Conservation (phyloP, 768 basidiomycete species). For the Mycena olivaceomarginata region DNA sequence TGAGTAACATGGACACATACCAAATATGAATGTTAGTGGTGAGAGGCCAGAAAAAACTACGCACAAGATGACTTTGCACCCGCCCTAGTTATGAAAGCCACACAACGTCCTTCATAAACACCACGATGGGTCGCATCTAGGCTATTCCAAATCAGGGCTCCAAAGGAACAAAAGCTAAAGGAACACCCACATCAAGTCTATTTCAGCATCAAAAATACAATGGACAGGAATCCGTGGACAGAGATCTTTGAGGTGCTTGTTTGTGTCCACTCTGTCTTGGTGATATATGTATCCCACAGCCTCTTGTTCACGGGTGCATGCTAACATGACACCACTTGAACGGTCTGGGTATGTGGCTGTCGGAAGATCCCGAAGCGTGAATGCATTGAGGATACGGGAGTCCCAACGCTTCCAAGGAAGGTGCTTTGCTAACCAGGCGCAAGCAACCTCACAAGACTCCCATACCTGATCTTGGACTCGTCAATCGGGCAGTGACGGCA, state of each 20-base stretch:
- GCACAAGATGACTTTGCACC: not conserved
- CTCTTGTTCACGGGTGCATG: constrained; percentile 9
- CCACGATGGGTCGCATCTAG: not conserved
- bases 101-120: not conserved
- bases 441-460: too few species aligned
- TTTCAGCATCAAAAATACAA: not conserved
- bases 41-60: not conserved
- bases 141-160: not conserved
- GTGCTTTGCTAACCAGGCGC: too few species aligned
- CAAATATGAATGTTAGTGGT: too few species aligned
- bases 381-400: too few species aligned
- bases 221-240: not conserved
- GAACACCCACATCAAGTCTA: not conserved
- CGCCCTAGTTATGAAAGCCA: not conserved
- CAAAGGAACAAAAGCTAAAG: too few species aligned
- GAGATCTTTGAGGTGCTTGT: not conserved
- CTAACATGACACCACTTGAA: too few species aligned
- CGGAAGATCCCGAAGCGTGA: too few species aligned
- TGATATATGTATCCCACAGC: not conserved
- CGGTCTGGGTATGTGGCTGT: too few species aligned
- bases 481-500: too few species aligned
- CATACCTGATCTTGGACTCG: too few species aligned
- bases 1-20: too few species aligned
- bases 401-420: too few species aligned
- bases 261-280: not conserved